Base-by-base conservation (phyloP, 768 basidiomycete species). In the Astraeus odoratus region DNA sequence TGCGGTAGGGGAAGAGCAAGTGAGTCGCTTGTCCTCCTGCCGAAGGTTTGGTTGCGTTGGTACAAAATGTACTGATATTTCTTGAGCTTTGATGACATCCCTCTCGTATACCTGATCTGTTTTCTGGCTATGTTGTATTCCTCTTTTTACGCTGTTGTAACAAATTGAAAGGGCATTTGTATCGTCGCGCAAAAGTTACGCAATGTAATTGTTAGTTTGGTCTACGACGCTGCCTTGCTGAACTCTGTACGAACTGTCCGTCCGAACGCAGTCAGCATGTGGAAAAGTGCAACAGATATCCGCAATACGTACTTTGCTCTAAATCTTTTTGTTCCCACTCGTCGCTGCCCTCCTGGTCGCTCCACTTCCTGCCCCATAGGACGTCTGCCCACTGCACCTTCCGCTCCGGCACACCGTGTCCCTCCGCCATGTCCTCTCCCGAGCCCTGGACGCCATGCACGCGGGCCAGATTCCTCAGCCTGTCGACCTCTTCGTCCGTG, bases 391-490 rank as follows among this genome's bases (percentile, higher is more conserved):
- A 81, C 20, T 63, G 57, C 31, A 75, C 63, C 19, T 51, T 51
- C 29, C 60, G 40, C 49, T 13, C 47, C 50, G 0, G 44, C 35
- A 18, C 53, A 15, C 19, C 43, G 45, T n/a, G n/a, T n/a, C 48
- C 60, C 12, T 40, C 35, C 16, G 16, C 18, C 40, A 8, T 18
- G 9, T 20, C 8, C 18, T 40, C 39, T 22, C 39, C 12, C 39
- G 24, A 13, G 20, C n/a, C 39, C 26, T 29, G 19, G n/a, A n/a
- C n/a, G n/a, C n/a, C n/a, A 38, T 64, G 63, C 30, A 55, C 56
- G 19, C 67, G 67, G 29, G 77, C 80, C 19, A 87, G 71, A 42
- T 67, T 73, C 54, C 71, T 73, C 43, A 86, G 60, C 46, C 75
- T 66, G 33, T 65, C 70, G 20, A 84, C 61, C 52, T 85, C 83